Evolutionary conservation across 331 rosid species (phyloP).

Genomic region (Malus hybrid): DNA sequence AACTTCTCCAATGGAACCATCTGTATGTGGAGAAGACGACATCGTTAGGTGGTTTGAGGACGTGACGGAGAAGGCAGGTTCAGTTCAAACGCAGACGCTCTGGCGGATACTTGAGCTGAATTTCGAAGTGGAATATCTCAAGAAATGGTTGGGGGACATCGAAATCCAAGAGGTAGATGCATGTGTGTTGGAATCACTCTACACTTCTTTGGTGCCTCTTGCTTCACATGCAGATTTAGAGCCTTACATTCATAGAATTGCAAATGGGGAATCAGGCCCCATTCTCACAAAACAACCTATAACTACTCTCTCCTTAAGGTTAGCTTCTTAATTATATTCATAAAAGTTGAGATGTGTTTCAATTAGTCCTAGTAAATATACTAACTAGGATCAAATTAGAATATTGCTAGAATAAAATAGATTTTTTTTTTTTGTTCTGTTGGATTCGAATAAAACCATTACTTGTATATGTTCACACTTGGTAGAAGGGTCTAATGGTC

Average conservation of each 20-base stretch:
- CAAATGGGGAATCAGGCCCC: conserved; percentile 62
- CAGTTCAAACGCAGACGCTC: conserved; percentile 57
- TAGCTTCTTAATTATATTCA: neutral
- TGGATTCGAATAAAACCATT: neutral
- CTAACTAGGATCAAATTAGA: no score
- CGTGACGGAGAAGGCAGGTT: conserved; percentile 38
- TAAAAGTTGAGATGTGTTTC: neutral
- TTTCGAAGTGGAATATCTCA: conserved; percentile 58
- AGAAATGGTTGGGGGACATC: conserved; percentile 53
- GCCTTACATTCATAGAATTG: conserved; percentile 67
- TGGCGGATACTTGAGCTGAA: conserved; percentile 62
- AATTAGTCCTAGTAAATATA: neutral
- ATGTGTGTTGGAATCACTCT: conserved; percentile 63
- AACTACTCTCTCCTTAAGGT: conserved; percentile 85
- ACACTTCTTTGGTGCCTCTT: conserved; percentile 68
- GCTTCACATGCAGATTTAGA: conserved; percentile 72
- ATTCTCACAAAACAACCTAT: conserved; percentile 73
- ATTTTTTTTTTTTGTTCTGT: neutral
- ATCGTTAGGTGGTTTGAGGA: conserved; percentile 67
- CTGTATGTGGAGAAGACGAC: conserved; percentile 15
- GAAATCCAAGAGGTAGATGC: conserved; percentile 46
- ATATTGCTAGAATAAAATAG: neutral
- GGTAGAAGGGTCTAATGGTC: neutral
- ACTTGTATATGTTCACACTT: neutral
- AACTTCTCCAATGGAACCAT: conserved; percentile 36